Conservation (phyloP, 1,284 basidiomycete species). For the Cryptococcus floricola region DNA sequence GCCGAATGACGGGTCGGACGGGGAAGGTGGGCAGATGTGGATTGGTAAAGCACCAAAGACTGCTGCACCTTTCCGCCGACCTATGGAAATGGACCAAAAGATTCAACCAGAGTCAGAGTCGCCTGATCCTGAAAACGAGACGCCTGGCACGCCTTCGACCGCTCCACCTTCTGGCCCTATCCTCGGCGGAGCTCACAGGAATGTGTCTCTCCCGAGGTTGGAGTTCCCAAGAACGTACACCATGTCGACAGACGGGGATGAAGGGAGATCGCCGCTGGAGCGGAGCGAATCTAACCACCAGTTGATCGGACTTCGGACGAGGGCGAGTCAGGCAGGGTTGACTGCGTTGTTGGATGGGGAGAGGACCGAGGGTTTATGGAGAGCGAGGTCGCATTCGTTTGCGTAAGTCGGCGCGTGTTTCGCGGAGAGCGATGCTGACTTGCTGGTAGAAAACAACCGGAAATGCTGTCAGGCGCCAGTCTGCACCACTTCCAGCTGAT, state of each 20-base stretch:
- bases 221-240: constrained; percentile 41
- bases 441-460: constrained; percentile 47
- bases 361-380: constrained; percentile 42
- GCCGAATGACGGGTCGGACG: constrained; percentile 39
- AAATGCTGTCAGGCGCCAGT: constrained; percentile 72
- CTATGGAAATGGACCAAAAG: constrained; percentile 57
- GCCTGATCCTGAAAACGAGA: too few relatives aligned
- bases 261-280: constrained; percentile 19
- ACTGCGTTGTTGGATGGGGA: constrained; percentile 43
- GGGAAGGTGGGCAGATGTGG: constrained; percentile 52
- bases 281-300: constrained; percentile 27
- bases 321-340: constrained; percentile 39
- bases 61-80: constrained; percentile 75
- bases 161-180: too few relatives aligned
- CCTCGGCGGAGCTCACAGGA: too few relatives aligned
- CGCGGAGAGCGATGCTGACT: constrained; percentile 31
- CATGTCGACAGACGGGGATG: constrained; percentile 31
- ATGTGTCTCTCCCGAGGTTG: constrained; percentile 11
- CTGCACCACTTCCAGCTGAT: constrained; percentile 83
- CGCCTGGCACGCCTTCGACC: too few relatives aligned
- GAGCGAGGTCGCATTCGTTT: constrained; percentile 42
- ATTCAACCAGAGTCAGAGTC: constrained; percentile 5
- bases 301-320: constrained; percentile 31
- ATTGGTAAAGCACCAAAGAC: constrained; percentile 41
- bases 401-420: constrained; percentile 17